Evolutionary conservation across 768 basidiomycete genomes (phyloP).

Genomic region (Suillus occidentalis): DNA sequence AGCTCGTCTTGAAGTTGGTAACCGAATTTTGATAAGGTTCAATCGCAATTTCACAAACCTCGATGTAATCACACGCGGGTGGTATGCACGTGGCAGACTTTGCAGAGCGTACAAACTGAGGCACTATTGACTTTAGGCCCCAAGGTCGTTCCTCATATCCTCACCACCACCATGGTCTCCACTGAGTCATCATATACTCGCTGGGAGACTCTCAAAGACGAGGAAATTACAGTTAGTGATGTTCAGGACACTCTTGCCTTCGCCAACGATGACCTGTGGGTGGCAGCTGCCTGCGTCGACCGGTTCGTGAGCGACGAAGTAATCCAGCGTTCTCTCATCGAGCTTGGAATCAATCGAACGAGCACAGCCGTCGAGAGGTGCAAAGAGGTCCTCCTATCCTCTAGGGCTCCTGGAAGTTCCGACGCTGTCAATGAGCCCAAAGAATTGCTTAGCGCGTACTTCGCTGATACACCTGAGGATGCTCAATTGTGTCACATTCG

Average conservation of each 20-base stretch:
- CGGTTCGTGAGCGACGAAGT: slow-evolving; percentile 57
- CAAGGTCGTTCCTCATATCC: not conserved
- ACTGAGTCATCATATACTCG: slow-evolving; percentile 39
- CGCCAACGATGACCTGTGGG: slow-evolving; percentile 74
- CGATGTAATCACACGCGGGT: not conserved
- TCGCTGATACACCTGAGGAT: slow-evolving; percentile 56
- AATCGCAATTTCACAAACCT: not conserved
- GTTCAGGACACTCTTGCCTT: slow-evolving; percentile 48
- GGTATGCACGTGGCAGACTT: not conserved
- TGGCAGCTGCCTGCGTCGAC: slow-evolving; percentile 71
- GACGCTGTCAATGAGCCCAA: slow-evolving; percentile 19
- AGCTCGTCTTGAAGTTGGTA: no score
- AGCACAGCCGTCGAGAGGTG: slow-evolving; percentile 46
- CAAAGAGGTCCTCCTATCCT: slow-evolving; percentile 35
- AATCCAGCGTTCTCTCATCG: slow-evolving; percentile 58
- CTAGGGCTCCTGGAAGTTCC: slow-evolving; percentile 13
- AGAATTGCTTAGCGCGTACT: slow-evolving; percentile 48
- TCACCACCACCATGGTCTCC: slow-evolving; percentile 36
- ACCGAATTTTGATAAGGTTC: not conserved
- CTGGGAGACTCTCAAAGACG: slow-evolving; percentile 60
- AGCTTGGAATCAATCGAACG: slow-evolving; percentile 65
- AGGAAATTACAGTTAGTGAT: slow-evolving; percentile 52
- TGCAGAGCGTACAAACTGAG: slow-evolving; percentile 1
- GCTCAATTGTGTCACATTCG: slow-evolving; percentile 68
- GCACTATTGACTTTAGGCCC: not conserved